Percentiles rank a stretch among this genome's conserved stretches.
Evolutionary conservation across 75 land plant genomes (phyloP).

Genomic region (Gnetum montanum): DNA sequence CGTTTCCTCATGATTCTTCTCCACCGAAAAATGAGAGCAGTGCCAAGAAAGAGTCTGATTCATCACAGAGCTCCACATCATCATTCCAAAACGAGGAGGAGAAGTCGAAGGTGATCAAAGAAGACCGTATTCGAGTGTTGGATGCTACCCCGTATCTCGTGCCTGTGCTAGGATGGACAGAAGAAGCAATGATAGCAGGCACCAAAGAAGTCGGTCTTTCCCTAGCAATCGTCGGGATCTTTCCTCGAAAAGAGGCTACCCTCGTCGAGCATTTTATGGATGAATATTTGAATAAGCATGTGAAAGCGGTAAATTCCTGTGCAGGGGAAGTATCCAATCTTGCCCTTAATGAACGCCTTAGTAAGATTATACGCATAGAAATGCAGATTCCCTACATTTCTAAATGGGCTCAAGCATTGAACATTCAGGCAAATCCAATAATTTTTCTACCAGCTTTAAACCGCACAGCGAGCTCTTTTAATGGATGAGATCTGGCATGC

Average conservation of each 20-base stretch:
- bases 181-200: conserved; percentile 78
- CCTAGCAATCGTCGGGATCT: conserved; percentile 79
- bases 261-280: conserved; percentile 97
- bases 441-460: conserved; percentile 76
- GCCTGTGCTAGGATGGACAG: conserved; percentile 71
- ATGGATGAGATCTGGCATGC: conserved; percentile 98
- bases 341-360: conserved; percentile 60
- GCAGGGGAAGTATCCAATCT: conserved; percentile 35
- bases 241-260: conserved; percentile 81
- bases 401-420: conserved; percentile 90
- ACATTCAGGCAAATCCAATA: conserved; percentile 80
- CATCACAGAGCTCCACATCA: too few relatives aligned
- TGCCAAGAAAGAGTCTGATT: too few relatives aligned
- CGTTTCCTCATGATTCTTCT: too few relatives aligned
- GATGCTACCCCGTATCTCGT: conserved; percentile 67
- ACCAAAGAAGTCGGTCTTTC: conserved; percentile 80
- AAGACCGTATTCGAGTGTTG: conserved; percentile 71
- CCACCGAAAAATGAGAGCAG: too few relatives aligned
- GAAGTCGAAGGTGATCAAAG: conserved; percentile 11
- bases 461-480: conserved; percentile 82
- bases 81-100: conserved; percentile 2
- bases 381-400: conserved; percentile 86
- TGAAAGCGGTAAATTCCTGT: conserved; percentile 44
- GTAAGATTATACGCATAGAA: conserved; percentile 55
- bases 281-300: conserved; percentile 59